Evolutionary conservation across 2,329 filamentous ascomycete genomes (phyloP).

Genomic region (Monilinia polystroma): DNA sequence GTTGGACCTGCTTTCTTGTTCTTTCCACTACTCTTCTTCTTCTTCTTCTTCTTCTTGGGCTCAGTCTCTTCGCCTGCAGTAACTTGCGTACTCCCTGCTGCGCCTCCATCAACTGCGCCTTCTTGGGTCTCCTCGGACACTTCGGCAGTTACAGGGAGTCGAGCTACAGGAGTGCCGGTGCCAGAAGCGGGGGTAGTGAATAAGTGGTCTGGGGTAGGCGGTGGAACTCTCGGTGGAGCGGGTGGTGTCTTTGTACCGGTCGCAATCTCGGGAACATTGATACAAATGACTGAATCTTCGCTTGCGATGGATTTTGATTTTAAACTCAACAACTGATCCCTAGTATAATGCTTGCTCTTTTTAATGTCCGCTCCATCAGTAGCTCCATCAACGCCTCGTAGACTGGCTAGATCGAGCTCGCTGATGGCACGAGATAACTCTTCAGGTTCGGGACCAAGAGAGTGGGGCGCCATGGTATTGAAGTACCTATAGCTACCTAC

Average conservation of each 20-base stretch:
- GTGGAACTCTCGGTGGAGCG: conserved; percentile 20
- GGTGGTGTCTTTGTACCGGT: conserved; percentile 22
- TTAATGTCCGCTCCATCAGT: conserved; percentile 3
- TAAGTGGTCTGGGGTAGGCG: conserved; percentile 22
- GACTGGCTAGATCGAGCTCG: conserved; percentile 31
- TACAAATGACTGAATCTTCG: background rate
- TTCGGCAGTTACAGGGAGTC: conserved; percentile 12
- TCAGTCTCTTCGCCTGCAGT: conserved; percentile 25
- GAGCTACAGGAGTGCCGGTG: conserved; percentile 11
- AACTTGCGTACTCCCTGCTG: conserved; percentile 18
- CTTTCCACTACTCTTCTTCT: conserved; percentile 42
- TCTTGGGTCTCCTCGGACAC: background rate
- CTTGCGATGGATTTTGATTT: conserved; percentile 13
- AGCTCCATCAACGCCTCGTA: conserved; percentile 24
- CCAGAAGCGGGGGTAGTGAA: conserved; percentile 18
- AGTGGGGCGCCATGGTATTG: conserved; percentile 22
- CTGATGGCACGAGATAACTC: conserved; percentile 34
- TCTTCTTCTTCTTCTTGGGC: conserved; percentile 45
- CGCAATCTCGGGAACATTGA: conserved; percentile 14
- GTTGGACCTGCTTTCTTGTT: conserved; percentile 45
- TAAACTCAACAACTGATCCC: conserved; percentile 30
- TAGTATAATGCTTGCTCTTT: conserved; percentile 26
- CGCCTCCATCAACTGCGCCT: conserved; percentile 8
- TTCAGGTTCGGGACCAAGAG: conserved; percentile 23
- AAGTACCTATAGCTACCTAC: background rate